phyloP scores from a whole-genome alignment of 1,284 basidiomycete species.

The Stygiomarasmius scandens region DNA sequence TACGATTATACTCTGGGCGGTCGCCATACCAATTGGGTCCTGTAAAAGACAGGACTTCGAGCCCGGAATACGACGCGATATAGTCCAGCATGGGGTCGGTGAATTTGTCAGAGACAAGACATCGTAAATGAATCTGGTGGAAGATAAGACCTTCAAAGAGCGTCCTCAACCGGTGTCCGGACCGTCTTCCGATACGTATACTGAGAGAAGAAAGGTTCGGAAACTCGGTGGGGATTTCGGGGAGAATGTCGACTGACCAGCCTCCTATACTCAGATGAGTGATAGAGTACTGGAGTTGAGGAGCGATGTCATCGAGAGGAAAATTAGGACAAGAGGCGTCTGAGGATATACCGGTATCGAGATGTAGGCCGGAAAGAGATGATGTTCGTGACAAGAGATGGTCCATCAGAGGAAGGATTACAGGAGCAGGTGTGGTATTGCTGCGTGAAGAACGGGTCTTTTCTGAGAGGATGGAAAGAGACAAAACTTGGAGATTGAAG shows the following conservation, averaged over 20 bases:
- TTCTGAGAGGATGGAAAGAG: not conserved
- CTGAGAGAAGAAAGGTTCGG: not conserved
- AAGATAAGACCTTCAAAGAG: not conserved
- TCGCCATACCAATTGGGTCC: not conserved
- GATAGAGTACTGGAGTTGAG: not conserved
- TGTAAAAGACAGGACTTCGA: not conserved
- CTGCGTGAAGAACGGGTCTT: not conserved
- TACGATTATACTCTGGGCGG: not conserved
- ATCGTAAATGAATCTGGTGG: not conserved
- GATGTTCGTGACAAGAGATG: not conserved
- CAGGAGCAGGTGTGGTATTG: not conserved
- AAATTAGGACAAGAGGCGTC: not conserved
- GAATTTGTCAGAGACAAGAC: not conserved
- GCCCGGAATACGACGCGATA: not conserved
- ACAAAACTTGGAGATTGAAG: not conserved
- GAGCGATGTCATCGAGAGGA: not conserved
- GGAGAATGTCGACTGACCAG: not conserved
- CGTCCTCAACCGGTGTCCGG: not conserved
- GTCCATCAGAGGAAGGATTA: not conserved
- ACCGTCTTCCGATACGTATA: no score
- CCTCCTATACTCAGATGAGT: not conserved
- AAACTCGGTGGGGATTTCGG: not conserved
- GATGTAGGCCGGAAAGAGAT: not conserved
- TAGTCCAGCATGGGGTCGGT: not conserved
- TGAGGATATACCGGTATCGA: not conserved